Base-by-base conservation (phyloP, 192 early-diverging fungal genomes). In the Pilaira anomala region DNA sequence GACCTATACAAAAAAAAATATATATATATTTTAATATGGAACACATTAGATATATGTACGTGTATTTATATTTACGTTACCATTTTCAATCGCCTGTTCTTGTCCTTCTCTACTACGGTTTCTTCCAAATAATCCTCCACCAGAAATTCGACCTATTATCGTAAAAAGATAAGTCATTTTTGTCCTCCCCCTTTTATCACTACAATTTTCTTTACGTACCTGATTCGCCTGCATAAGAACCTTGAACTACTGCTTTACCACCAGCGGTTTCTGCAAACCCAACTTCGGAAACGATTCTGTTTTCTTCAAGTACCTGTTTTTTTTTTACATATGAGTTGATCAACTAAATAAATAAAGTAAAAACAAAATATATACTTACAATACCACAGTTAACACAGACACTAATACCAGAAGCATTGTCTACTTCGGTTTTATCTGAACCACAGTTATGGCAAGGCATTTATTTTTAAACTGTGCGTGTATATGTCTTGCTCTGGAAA, bases 201-300 rank as follows among this genome's bases (percentile, higher is more conserved):
- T 26, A 41, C 4, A 11, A 53, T 21, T 18, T 24, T 29, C 22
- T 3, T 49, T 1, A 11, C 18, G 28, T 57, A 57, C 45, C 46
- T 50, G 69, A 72, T 62, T 66, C 66, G 24, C 66, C 66, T 0
- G 59, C 84, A 74, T 82, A 87, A 18, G 88, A 81, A 48, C 90
- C 90, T 62, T 87, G 84, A 12, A 88, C 73, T n/a, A 88, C 78
- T 2, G 92, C 91, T 7, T 90, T 89, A n/a, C 96, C 96, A 49
- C 85, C 88, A 24, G 91, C 68, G 7, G 83, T 81, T 75, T 98
- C 96, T 25, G 80, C 84, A 75, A 98, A 98, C 7, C 90, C 85
- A 30, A 96, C 87, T 79, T 98, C 96, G 0, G 91, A 74, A 16
- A 98, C 91, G 52, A 98, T 95, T 39, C 83, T 83, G 73, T 94